These are phyloP conservation scores for Cinnamomum chago DNA, from an alignment of 164 flowering plant genomes.

Conservation along the genomic window DNA sequence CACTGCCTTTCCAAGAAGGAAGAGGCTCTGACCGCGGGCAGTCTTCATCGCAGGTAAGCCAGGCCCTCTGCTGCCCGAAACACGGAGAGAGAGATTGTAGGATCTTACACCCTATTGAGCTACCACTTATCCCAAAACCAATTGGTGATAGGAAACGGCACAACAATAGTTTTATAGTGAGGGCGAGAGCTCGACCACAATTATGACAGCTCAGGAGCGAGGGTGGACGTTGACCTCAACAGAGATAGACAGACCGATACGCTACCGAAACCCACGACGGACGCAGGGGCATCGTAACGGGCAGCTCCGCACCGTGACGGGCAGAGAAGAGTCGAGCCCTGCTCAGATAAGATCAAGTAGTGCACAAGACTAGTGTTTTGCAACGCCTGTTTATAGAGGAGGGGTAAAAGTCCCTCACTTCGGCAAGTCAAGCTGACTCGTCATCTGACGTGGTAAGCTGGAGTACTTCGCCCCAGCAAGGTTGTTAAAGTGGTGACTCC, in stretches of 20 bases:
- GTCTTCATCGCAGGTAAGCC: conserved; percentile 14
- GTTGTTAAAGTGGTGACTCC: no score
- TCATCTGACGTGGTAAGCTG: no score
- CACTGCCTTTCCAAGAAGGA: conserved; percentile 2
- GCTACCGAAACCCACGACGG: not conserved
- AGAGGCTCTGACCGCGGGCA: conserved; percentile 15
- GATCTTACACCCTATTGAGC: no score
- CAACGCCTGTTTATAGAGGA: not conserved
- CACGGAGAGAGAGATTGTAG: not conserved
- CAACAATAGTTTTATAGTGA: no score
- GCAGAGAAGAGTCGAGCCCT: not conserved
- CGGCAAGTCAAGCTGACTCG: no score
- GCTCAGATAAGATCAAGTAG: conserved; percentile 17
- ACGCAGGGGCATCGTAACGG: conserved; percentile 4
- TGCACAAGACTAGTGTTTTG: not conserved
- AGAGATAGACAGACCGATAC: not conserved
- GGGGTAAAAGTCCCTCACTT: no score
- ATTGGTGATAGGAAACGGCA: no score
- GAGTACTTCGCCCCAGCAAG: no score
- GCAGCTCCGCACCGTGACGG: not conserved
- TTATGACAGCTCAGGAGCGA: no score
- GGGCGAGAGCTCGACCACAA: no score
- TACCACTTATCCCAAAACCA: no score
- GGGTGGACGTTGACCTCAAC: no score
- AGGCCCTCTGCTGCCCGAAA: conserved; percentile 3